A percentile compares a stretch with the other conserved stretches of the same genome.
These are phyloP conservation scores for Clavispora fructus DNA, from an alignment of 805 yeast species.

Conservation along the genomic window DNA sequence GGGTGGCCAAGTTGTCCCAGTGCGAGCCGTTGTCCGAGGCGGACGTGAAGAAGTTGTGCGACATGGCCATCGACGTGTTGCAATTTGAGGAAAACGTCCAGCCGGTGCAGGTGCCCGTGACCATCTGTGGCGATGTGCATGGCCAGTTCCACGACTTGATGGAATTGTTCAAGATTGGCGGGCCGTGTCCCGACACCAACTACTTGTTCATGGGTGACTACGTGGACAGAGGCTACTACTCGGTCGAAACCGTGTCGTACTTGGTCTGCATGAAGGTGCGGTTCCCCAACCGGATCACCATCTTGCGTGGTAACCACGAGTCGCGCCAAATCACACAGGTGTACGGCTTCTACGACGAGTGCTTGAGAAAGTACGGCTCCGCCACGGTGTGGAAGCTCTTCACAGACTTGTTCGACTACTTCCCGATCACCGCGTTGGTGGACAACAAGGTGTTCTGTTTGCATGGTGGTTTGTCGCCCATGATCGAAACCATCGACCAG, in stretches of 20 bases:
- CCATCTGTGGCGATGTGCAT: conserved; percentile 95
- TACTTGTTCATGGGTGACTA: conserved; percentile 57
- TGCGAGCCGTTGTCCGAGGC: conserved; percentile 81
- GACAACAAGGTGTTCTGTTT: conserved; percentile 87
- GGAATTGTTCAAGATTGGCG: conserved; percentile 87
- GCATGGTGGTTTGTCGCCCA: conserved; percentile 93
- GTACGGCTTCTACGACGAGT: conserved; percentile 93
- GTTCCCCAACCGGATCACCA: conserved; percentile 86
- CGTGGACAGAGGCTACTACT: conserved; percentile 86
- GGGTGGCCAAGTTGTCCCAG: conserved; percentile 75
- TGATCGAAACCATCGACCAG: conserved; percentile 90
- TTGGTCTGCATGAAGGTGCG: conserved; percentile 89
- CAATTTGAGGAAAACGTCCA: conserved; percentile 93
- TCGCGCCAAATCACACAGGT: conserved; percentile 95
- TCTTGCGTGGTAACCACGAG: conserved; percentile 91
- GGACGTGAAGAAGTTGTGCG: conserved; percentile 74
- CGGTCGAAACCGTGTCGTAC: conserved; percentile 87
- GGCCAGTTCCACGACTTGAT: conserved; percentile 94
- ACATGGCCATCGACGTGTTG: conserved; percentile 86
- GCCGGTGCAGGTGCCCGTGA: conserved; percentile 92
- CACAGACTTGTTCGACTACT: conserved; percentile 86
- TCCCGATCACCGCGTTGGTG: conserved; percentile 89
- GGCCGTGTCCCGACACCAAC: conserved; percentile 48
- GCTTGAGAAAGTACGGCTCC: conserved; percentile 86
- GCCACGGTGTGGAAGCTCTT: conserved; percentile 92